Conservation (phyloP, 2,329 filamentous ascomycete genomes). For the Lasiodiplodia citricola region DNA sequence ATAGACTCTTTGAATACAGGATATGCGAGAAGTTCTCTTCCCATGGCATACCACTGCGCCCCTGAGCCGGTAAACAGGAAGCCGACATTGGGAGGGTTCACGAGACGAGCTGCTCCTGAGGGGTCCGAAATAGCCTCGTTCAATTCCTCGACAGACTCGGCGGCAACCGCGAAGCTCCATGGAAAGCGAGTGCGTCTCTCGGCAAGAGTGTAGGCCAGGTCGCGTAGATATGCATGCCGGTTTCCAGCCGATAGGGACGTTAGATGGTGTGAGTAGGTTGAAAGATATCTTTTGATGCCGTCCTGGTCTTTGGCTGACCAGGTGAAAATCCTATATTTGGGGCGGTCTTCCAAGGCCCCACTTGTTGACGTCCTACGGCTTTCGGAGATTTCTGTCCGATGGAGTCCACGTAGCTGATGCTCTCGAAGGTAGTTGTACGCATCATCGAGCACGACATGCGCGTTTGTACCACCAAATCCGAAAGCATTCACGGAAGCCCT, state of each 20-base stretch:
- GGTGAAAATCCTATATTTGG: conserved; percentile 25
- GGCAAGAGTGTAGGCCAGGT: conserved; percentile 22
- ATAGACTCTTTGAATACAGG: conserved; percentile 20
- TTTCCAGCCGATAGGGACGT: conserved; percentile 1
- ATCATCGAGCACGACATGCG: conserved; percentile 36
- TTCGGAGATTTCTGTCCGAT: neutral
- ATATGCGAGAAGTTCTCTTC: conserved; percentile 28
- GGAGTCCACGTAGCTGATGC: conserved; percentile 28
- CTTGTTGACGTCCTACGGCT: conserved; percentile 9
- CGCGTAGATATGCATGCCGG: conserved; percentile 15
- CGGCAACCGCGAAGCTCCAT: neutral
- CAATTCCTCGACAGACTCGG: neutral
- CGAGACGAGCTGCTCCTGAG: conserved; percentile 31
- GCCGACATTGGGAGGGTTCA: conserved; percentile 28
- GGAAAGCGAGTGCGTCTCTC: neutral
- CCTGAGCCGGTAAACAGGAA: conserved; percentile 49
- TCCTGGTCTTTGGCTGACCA: conserved; percentile 28
- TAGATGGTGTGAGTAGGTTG: neutral
- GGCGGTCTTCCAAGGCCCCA: neutral
- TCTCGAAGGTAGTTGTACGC: conserved; percentile 5
- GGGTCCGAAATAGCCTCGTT: neutral
- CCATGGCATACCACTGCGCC: conserved; percentile 36
- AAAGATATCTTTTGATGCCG: conserved; percentile 22
- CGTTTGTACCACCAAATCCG: conserved; percentile 37
- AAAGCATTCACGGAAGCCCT: conserved; percentile 32